Percentiles rank a stretch among this genome's conserved stretches.
phyloP scores from a whole-genome alignment of 73 alveolate species.

The Halteria grandinella region DNA sequence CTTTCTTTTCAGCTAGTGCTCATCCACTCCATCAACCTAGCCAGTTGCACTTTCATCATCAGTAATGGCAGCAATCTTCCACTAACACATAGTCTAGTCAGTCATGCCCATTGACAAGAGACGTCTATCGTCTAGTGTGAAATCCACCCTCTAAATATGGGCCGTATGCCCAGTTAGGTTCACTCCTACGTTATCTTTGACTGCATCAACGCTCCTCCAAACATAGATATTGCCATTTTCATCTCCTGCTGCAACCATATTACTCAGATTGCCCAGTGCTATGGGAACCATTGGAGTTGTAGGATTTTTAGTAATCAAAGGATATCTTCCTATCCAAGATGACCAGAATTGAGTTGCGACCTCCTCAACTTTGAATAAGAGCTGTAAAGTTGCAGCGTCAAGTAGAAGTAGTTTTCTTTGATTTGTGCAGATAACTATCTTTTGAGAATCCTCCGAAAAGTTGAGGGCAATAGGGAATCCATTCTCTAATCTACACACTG shows the following conservation, averaged over 20 bases:
- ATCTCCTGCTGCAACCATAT: slow-evolving; percentile 85
- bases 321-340: slow-evolving; percentile 58
- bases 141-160: slow-evolving; percentile 56
- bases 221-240: slow-evolving; percentile 75
- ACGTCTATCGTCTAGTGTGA: slow-evolving; percentile 66
- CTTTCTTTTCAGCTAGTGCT: slow-evolving; percentile 2
- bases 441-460: slow-evolving; percentile 61
- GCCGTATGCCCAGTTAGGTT: slow-evolving; percentile 81
- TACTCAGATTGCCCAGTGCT: slow-evolving; percentile 55
- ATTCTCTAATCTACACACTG: slow-evolving; percentile 55
- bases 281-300: slow-evolving; percentile 60
- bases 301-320: slow-evolving; percentile 59
- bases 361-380: slow-evolving; percentile 57
- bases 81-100: slow-evolving; percentile 75
- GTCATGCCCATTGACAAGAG: slow-evolving; percentile 70
- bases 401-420: slow-evolving; percentile 70
- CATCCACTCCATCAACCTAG: neutral
- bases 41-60: slow-evolving; percentile 8
- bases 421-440: slow-evolving; percentile 66
- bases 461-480: slow-evolving; percentile 70
- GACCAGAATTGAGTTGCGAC: slow-evolving; percentile 45
- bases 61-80: slow-evolving; percentile 51
- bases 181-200: slow-evolving; percentile 77
- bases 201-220: slow-evolving; percentile 71
- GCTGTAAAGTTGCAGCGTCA: slow-evolving; percentile 57